Evolutionary conservation across 352 stramenopile genomes (phyloP), one percentile per base, ranked within the genome.

Genomic region (Globisporangium middletonii): DNA sequence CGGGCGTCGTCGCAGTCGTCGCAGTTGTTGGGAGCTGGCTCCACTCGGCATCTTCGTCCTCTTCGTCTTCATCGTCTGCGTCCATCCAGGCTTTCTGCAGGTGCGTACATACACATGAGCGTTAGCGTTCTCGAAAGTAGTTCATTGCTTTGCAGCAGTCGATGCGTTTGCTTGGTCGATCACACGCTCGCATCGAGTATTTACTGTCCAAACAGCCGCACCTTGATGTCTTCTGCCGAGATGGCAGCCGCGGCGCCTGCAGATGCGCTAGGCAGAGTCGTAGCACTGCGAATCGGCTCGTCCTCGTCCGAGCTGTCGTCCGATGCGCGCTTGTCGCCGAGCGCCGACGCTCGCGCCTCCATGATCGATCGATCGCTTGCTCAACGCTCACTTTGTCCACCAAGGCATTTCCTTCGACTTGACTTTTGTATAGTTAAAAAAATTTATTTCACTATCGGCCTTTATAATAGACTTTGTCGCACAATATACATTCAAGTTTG

Each of bases 271-370:
- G 15, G 6, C 54, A n/a, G 52, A 26, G 1, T 1, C 6, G 67
- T 26, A 18, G 35, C 43, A 12, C 46, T 28, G 50, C 45, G 57
- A 45, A 94, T 91, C 53, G 78, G 84, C 77, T 94, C 84, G 70
- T 92, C 82, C 64, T 94, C 84, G 55, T 94, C 84, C 19, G 84
- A 92, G 67, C 84, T 94, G 65, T 94, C 84, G 46, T 79, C 77
- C 45, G 59, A 59, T 55, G 73, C 69, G 68, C 65, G 65, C 46
- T 50, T 48, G 35, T 51, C 45, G 26, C 19, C 51, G 28, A 53
- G 52, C 46, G 23, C 43, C 7, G 38, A 19, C 30, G 48, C 51
- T 16, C 55, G 38, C 18, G 38, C n/a, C 16, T 35, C 28, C 47
- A 38, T 50, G 13, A 13, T 53, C 1, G 23, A 23, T 23, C 23